Evolutionary conservation across 148 eudicot genomes (phyloP).

Genomic region (Amaranthus cruentus): DNA sequence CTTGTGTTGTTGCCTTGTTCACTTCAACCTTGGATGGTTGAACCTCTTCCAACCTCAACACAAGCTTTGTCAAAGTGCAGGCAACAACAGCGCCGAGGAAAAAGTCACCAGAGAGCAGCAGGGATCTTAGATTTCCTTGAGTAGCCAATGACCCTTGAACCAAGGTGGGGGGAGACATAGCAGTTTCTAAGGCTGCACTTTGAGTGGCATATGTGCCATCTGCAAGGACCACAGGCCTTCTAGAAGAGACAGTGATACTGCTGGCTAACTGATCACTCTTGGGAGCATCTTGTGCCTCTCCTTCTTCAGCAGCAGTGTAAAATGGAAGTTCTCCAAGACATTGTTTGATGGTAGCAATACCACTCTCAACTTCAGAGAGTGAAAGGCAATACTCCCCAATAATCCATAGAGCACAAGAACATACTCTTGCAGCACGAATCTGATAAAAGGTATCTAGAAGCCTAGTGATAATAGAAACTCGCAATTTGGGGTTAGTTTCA

Average conservation of each 20-base stretch:
- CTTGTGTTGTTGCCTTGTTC: constrained; percentile 56
- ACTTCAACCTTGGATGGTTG: constrained; percentile 81
- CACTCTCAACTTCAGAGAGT: constrained; percentile 89
- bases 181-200: constrained; percentile 91
- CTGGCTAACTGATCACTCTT: constrained; percentile 59
- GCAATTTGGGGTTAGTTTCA: constrained; percentile 82
- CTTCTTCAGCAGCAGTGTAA: constrained; percentile 68
- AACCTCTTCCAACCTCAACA: constrained; percentile 87
- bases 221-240: constrained; percentile 88
- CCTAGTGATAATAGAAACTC: constrained; percentile 83
- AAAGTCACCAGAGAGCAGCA: constrained; percentile 80
- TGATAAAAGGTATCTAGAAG: constrained; percentile 89
- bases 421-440: constrained; percentile 87
- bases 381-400: constrained; percentile 88
- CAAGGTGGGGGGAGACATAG: constrained; percentile 65
- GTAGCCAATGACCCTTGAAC: constrained; percentile 71
- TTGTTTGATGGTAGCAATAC: constrained; percentile 74
- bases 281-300: constrained; percentile 60
- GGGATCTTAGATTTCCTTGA: constrained; percentile 77
- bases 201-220: constrained; percentile 98
- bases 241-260: constrained; percentile 65
- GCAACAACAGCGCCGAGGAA: constrained; percentile 92
- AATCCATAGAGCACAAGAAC: constrained; percentile 94
- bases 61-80: constrained; percentile 72
- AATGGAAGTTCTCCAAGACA: constrained; percentile 93